Evolutionary conservation across 1,284 basidiomycete species (phyloP).

Genomic region (Tetrapyrgos nigripes): DNA sequence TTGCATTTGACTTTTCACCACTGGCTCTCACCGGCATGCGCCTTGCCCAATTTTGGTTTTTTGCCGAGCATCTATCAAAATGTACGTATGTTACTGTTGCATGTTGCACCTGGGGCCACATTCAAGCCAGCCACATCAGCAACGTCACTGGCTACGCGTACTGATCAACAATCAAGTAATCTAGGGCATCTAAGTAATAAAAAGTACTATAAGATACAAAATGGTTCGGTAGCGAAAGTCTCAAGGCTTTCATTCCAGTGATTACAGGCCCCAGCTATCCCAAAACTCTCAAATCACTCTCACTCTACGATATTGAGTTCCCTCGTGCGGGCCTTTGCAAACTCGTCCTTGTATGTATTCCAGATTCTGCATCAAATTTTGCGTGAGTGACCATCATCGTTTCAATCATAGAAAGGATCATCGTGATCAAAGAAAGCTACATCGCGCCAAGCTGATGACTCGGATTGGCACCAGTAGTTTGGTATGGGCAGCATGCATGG

Average conservation of each 20-base stretch:
- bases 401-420: conserved; percentile 2
- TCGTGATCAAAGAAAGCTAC: not conserved
- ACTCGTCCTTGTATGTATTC: conserved; percentile 92
- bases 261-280: not conserved
- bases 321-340: conserved; percentile 75
- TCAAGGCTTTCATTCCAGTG: not conserved
- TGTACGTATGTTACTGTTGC: no score
- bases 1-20: not conserved
- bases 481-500: no score
- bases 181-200: not conserved
- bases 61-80: no score
- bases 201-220: not conserved
- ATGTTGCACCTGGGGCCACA: no score
- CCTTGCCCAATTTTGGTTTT: no score
- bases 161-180: no score
- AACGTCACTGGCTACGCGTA: no score
- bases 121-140: no score
- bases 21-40: no score
- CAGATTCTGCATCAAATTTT: conserved; percentile 72
- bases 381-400: not conserved
- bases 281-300: conserved; percentile 53
- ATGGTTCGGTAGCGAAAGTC: not conserved
- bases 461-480: no score
- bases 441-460: no score
- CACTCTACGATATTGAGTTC: conserved; percentile 80